A percentile compares a stretch with the other conserved stretches of the same genome.
Conservation (phyloP, 2,329 filamentous ascomycete genomes). For the Aschersonia sp. region DNA sequence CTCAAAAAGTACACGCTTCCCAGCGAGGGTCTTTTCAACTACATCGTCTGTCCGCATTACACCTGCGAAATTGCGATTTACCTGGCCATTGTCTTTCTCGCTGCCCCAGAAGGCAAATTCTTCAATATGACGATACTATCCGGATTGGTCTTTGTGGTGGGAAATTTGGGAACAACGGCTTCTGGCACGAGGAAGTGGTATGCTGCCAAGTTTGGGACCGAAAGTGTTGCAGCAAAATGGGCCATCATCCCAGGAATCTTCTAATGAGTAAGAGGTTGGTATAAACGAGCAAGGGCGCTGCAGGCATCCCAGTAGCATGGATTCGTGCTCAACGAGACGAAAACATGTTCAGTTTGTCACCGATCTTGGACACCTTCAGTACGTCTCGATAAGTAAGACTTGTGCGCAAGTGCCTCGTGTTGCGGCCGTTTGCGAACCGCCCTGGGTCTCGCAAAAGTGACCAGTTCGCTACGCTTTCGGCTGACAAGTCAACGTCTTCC, state of each 20-base stretch:
- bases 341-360: slow-evolving; percentile 46
- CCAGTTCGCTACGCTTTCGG: slow-evolving; percentile 59
- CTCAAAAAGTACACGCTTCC: slow-evolving; percentile 77
- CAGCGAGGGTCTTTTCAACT: slow-evolving; percentile 52
- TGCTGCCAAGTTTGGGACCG: slow-evolving; percentile 53
- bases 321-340: slow-evolving; percentile 14
- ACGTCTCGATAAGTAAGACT: slow-evolving; percentile 82
- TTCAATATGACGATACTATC: slow-evolving; percentile 62
- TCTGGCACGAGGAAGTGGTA: slow-evolving; percentile 70
- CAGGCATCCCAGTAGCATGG: background rate
- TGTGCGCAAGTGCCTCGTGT: slow-evolving; percentile 43
- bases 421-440: slow-evolving; percentile 33
- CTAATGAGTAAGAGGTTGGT: slow-evolving; percentile 16
- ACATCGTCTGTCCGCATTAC: slow-evolving; percentile 78
- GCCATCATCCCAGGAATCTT: slow-evolving; percentile 63
- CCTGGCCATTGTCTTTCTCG: slow-evolving; percentile 56
- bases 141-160: slow-evolving; percentile 56
- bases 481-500: slow-evolving; percentile 49
- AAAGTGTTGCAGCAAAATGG: slow-evolving; percentile 49
- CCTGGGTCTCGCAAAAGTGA: slow-evolving; percentile 38
- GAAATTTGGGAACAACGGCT: slow-evolving; percentile 75
- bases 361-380: slow-evolving; percentile 61
- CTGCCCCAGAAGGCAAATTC: slow-evolving; percentile 50
- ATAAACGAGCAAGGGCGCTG: slow-evolving; percentile 9
- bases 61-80: slow-evolving; percentile 80